Evolutionary conservation across 768 basidiomycete genomes (phyloP).

Genomic region (Nidularia pulvinata): DNA sequence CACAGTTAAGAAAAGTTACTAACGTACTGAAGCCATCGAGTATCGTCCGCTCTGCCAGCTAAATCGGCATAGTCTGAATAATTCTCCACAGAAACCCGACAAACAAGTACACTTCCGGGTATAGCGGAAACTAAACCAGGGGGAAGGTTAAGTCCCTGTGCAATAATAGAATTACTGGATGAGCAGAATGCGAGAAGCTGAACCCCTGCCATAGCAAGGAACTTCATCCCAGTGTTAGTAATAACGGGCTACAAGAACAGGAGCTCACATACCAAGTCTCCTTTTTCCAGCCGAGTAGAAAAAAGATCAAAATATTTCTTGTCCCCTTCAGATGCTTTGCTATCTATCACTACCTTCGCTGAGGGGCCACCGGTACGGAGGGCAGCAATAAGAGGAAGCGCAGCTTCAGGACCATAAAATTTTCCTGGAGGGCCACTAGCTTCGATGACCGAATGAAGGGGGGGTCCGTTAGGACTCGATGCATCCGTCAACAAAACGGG

Average conservation of each 20-base stretch:
- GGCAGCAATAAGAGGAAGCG: slow-evolving; percentile 49
- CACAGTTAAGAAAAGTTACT: not conserved
- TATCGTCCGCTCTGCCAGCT: slow-evolving; percentile 36
- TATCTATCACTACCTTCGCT: slow-evolving; percentile 40
- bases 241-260: not conserved
- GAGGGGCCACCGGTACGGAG: slow-evolving; percentile 49
- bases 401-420: slow-evolving; percentile 53
- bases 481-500: slow-evolving; percentile 47
- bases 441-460: slow-evolving; percentile 34
- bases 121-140: slow-evolving; percentile 36
- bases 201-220: slow-evolving; percentile 49
- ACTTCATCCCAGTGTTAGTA: slow-evolving; percentile 31
- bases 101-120: slow-evolving; percentile 45
- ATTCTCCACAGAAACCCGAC: slow-evolving; percentile 58
- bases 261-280: slow-evolving; percentile 46
- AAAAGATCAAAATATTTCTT: slow-evolving; percentile 49
- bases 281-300: slow-evolving; percentile 42
- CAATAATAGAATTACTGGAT: slow-evolving; percentile 42
- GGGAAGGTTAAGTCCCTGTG: slow-evolving; percentile 51
- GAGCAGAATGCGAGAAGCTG: slow-evolving; percentile 62
- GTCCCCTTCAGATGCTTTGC: slow-evolving; percentile 37
- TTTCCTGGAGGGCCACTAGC: slow-evolving; percentile 52
- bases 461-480: slow-evolving; percentile 22
- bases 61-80: slow-evolving; percentile 59
- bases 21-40: slow-evolving; percentile 33